Evolutionary conservation across 1,284 basidiomycete genomes (phyloP).

Genomic region (Pseudozyma tsukubaensis): DNA sequence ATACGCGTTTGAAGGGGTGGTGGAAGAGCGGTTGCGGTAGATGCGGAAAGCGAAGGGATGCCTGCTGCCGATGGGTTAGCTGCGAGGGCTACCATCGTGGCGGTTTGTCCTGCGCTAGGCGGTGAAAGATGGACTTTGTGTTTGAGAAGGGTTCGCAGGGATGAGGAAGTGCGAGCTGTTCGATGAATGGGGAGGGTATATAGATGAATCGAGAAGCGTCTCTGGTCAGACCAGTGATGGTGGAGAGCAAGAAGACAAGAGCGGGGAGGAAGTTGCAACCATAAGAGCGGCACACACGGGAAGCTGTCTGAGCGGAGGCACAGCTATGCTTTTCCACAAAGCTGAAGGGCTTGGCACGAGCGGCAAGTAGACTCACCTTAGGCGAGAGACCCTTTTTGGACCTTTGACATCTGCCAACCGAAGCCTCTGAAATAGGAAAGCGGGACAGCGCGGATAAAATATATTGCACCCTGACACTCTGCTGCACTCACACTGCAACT

Average conservation of each 20-base stretch:
- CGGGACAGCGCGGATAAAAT: constrained; percentile 2
- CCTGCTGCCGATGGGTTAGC: no score
- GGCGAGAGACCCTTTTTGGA: not conserved
- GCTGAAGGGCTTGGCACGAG: no score
- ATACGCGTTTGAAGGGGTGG: constrained; percentile 18
- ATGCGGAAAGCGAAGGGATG: not conserved
- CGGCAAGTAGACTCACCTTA: not conserved
- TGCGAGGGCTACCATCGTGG: no score
- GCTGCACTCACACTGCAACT: not conserved
- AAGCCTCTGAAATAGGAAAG: not conserved
- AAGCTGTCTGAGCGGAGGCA: no score
- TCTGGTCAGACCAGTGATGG: no score
- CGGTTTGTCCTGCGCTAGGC: no score
- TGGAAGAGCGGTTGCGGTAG: not conserved
- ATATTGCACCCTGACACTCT: not conserved
- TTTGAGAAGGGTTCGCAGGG: no score
- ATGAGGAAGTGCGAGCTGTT: not conserved
- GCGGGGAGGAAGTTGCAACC: not conserved
- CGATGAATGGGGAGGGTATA: not conserved
- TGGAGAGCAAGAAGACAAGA: no score
- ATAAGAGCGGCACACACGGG: no score
- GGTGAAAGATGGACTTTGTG: no score
- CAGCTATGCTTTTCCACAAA: no score
- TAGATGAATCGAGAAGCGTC: no score
- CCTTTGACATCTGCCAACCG: not conserved